A percentile compares a stretch with the other conserved stretches of the same genome.
phyloP scores from a whole-genome alignment of 805 yeast genomes.

The Candida michaelii region DNA sequence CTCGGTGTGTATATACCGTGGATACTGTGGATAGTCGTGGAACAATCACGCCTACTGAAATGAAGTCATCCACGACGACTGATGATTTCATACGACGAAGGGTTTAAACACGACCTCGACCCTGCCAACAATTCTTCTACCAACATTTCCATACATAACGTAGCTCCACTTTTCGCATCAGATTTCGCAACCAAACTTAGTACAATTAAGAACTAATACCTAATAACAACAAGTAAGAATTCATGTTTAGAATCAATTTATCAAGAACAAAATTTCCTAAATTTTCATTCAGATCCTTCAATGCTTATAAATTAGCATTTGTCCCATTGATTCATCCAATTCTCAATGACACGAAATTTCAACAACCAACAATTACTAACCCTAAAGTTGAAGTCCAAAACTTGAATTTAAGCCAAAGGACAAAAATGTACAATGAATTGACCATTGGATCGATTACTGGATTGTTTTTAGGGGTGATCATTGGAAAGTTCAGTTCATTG shows the following conservation, averaged over 20 bases:
- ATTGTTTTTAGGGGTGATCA: conserved; percentile 53
- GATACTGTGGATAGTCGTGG: no score
- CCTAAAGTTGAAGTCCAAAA: neutral
- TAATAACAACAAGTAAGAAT: neutral
- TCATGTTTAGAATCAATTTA: conserved; percentile 15
- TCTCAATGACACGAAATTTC: conserved; percentile 10
- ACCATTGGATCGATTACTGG: conserved; percentile 66
- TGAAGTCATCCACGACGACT: no score
- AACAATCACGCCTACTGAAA: no score
- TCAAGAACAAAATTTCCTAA: conserved; percentile 13
- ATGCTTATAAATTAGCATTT: conserved; percentile 11
- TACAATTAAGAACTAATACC: neutral
- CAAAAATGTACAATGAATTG: conserved; percentile 51
- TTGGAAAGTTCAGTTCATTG: conserved; percentile 59
- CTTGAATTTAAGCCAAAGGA: conserved; percentile 21
- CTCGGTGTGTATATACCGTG: no score
- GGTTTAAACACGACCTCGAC: no score
- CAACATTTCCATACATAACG: no score
- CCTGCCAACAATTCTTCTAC: no score
- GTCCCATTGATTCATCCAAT: conserved; percentile 12
- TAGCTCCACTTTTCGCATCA: neutral
- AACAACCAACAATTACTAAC: conserved; percentile 1
- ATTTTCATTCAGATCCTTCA: conserved; percentile 11
- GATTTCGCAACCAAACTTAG: conserved; percentile 2
- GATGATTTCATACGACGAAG: no score